Evolutionary conservation across 805 yeast species (phyloP).

Genomic region (Saccharomycopsis sp.): DNA sequence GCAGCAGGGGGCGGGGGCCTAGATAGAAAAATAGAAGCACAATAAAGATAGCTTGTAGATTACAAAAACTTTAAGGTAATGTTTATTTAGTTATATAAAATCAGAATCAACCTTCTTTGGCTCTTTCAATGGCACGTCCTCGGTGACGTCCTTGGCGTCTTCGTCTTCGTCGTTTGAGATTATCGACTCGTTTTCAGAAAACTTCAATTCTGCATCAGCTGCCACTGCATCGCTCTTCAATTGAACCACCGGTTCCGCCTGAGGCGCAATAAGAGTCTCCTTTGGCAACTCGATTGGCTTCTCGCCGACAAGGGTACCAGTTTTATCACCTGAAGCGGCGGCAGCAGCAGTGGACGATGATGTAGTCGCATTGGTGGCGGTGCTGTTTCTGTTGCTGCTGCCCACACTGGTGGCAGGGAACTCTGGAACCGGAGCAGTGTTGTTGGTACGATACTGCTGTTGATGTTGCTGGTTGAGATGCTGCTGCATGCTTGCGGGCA

Average conservation of each 20-base stretch:
- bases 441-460: not conserved
- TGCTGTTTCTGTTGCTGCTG: no score
- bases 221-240: slow-evolving; percentile 16
- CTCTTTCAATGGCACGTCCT: slow-evolving; percentile 15
- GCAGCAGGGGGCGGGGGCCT: no score
- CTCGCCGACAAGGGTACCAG: slow-evolving; percentile 1
- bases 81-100: slow-evolving; percentile 1
- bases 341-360: no score
- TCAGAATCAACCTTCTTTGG: not conserved
- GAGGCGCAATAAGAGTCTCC: slow-evolving; percentile 20
- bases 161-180: slow-evolving; percentile 24
- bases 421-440: not conserved
- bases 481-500: slow-evolving; percentile 4
- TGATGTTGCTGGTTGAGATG: not conserved
- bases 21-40: not conserved
- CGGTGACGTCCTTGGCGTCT: slow-evolving; percentile 25
- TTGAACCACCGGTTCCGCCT: slow-evolving; percentile 1
- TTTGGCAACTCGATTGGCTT: slow-evolving; percentile 11
- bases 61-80: no score
- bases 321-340: not conserved
- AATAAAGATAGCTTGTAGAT: slow-evolving; percentile 1
- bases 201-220: slow-evolving; percentile 16
- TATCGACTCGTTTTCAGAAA: slow-evolving; percentile 12
- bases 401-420: slow-evolving; percentile 9
- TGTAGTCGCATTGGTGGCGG: no score